Evolutionary conservation across 2,329 filamentous ascomycete species (phyloP).

Genomic region (Beauveria sp.): DNA sequence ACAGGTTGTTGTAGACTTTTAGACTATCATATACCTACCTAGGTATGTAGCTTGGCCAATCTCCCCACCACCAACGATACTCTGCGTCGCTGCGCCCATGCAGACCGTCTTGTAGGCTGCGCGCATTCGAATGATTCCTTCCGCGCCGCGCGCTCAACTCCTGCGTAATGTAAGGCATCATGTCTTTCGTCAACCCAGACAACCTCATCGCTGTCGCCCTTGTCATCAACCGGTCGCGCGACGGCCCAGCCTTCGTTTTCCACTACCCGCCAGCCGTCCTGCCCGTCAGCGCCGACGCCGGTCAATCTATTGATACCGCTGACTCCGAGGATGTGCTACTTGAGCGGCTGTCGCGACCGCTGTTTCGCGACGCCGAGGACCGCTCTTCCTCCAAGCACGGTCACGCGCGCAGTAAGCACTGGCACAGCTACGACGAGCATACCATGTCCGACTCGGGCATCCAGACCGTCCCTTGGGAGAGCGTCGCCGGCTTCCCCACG

Average conservation of each 20-base stretch:
- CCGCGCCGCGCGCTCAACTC: neutral
- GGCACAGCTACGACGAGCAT: slow-evolving; percentile 42
- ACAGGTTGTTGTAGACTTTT: no score
- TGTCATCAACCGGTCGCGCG: slow-evolving; percentile 65
- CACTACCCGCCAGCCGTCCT: slow-evolving; percentile 67
- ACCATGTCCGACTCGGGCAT: slow-evolving; percentile 47
- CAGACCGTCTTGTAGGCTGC: no score
- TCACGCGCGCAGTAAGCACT: slow-evolving; percentile 13
- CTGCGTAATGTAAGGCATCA: slow-evolving; percentile 17
- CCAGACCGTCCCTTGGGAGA: slow-evolving; percentile 61
- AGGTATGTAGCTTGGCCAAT: no score
- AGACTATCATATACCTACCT: no score
- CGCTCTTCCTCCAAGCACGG: slow-evolving; percentile 37
- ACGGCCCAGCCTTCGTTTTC: slow-evolving; percentile 76
- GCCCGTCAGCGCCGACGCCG: slow-evolving; percentile 26
- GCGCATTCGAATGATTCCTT: no score
- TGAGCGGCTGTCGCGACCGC: slow-evolving; percentile 36
- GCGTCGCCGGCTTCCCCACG: slow-evolving; percentile 65
- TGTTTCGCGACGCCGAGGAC: slow-evolving; percentile 25
- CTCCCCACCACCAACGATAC: no score
- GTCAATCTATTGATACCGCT: slow-evolving; percentile 23
- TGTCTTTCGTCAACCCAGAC: slow-evolving; percentile 44
- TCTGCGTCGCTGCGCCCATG: no score
- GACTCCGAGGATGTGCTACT: slow-evolving; percentile 43
- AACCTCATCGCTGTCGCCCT: slow-evolving; percentile 65